A percentile compares a stretch with the other conserved stretches of the same genome.
phyloP scores from a whole-genome alignment of 495 filamentous ascomycete species.

The Cryomyces antarcticus region DNA sequence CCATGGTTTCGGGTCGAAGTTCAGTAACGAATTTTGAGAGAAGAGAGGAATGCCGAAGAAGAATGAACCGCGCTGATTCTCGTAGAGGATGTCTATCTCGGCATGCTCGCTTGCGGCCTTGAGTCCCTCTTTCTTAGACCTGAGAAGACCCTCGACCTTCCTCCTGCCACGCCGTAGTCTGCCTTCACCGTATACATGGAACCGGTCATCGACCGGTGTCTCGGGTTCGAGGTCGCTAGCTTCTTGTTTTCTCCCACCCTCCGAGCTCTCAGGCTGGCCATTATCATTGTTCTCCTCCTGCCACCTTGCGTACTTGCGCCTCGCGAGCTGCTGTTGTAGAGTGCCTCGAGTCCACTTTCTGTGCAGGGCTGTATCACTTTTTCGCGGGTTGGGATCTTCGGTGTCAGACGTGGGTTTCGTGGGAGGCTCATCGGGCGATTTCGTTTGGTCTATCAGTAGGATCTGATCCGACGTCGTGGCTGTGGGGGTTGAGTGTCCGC shows the following conservation, averaged over 20 bases:
- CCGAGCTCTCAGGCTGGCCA: not conserved
- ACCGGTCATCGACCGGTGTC: not conserved
- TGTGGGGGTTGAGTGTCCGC: too few relatives aligned
- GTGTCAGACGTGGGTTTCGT: too few relatives aligned
- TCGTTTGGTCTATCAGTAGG: too few relatives aligned
- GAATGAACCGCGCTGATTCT: slow-evolving; percentile 51
- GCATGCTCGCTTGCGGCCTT: slow-evolving; percentile 12
- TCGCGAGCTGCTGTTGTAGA: slow-evolving; percentile 27
- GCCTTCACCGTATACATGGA: not conserved
- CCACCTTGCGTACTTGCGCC: slow-evolving; percentile 43
- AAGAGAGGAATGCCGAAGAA: slow-evolving; percentile 79
- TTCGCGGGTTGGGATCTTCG: too few relatives aligned
- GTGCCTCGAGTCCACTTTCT: slow-evolving; percentile 8
- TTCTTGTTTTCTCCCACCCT: not conserved
- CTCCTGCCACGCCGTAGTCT: slow-evolving; percentile 7
- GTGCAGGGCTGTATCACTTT: not conserved
- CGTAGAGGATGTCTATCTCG: slow-evolving; percentile 74
- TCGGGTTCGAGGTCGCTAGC: not conserved
- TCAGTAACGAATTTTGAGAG: slow-evolving; percentile 65
- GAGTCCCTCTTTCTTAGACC: not conserved
- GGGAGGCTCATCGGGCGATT: too few relatives aligned
- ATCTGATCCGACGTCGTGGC: too few relatives aligned
- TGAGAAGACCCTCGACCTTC: not conserved
- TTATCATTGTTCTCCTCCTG: slow-evolving; percentile 16
- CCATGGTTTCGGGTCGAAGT: slow-evolving; percentile 74